Evolutionary conservation across 805 yeast species (phyloP).

Genomic region (Wickerhamiella shivajii): DNA sequence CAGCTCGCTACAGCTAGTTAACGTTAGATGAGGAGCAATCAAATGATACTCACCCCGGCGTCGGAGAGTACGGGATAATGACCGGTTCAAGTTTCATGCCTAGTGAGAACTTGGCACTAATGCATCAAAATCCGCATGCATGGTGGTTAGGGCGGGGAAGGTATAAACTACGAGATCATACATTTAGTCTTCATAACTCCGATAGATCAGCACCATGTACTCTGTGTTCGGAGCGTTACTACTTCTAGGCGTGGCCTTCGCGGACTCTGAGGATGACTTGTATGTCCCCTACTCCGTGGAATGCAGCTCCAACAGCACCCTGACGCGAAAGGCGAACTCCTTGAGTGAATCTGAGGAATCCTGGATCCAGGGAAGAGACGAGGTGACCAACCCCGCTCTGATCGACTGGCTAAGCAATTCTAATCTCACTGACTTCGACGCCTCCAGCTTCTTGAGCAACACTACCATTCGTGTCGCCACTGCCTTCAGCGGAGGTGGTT

Average conservation of each 20-base stretch:
- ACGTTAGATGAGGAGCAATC: no score
- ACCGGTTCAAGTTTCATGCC: no score
- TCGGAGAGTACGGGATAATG: no score
- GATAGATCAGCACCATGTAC: no score
- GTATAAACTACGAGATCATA: no score
- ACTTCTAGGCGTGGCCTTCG: not conserved
- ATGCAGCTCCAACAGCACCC: slow-evolving; percentile 28
- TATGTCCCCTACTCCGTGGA: slow-evolving; percentile 34
- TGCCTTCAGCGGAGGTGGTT: slow-evolving; percentile 76
- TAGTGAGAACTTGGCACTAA: no score
- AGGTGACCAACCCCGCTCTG: slow-evolving; percentile 27
- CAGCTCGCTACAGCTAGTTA: no score
- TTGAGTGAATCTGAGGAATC: slow-evolving; percentile 19
- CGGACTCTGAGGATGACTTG: slow-evolving; percentile 24
- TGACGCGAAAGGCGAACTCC: slow-evolving; percentile 23
- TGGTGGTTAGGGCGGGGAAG: no score
- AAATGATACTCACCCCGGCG: no score
- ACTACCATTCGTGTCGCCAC: slow-evolving; percentile 36
- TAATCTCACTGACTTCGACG: slow-evolving; percentile 35
- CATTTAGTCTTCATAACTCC: no score
- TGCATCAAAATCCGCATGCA: no score
- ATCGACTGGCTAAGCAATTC: slow-evolving; percentile 32
- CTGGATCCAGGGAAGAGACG: slow-evolving; percentile 23
- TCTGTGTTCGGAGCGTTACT: no score
- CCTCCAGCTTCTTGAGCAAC: slow-evolving; percentile 22